phyloP scores from a whole-genome alignment of 2,329 filamentous ascomycete species.

The Fusarium coicis region DNA sequence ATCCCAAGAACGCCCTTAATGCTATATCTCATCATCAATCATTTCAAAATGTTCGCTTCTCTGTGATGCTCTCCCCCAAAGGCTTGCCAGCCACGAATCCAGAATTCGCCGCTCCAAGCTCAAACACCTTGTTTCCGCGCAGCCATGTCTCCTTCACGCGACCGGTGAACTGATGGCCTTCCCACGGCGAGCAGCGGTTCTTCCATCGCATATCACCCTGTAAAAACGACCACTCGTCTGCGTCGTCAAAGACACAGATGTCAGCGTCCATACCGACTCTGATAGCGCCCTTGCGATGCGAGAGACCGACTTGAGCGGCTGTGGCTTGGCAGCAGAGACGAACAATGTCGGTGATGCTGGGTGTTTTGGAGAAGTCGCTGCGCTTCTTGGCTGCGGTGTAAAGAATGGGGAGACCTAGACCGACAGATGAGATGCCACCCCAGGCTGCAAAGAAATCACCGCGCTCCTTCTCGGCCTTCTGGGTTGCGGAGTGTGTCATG shows the following conservation, averaged over 20 bases:
- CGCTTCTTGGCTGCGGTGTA: slow-evolving; percentile 79
- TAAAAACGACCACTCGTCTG: slow-evolving; percentile 78
- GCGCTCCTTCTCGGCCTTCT: slow-evolving; percentile 51
- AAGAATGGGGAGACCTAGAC: slow-evolving; percentile 89
- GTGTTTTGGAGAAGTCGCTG: slow-evolving; percentile 58
- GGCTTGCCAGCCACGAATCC: slow-evolving; percentile 63
- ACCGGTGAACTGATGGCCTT: slow-evolving; percentile 80
- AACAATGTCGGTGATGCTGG: slow-evolving; percentile 79
- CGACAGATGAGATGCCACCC: slow-evolving; percentile 96
- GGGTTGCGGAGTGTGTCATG: slow-evolving; percentile 51
- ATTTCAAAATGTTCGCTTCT: slow-evolving; percentile 59
- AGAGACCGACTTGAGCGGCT: slow-evolving; percentile 85
- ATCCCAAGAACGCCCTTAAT: slow-evolving; percentile 11
- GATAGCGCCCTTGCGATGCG: slow-evolving; percentile 80
- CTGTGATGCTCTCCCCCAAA: slow-evolving; percentile 66
- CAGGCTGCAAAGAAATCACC: slow-evolving; percentile 97
- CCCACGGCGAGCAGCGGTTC: slow-evolving; percentile 92
- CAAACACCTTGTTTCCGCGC: slow-evolving; percentile 79
- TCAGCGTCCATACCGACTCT: slow-evolving; percentile 88
- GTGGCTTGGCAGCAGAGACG: slow-evolving; percentile 88
- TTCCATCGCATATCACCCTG: slow-evolving; percentile 90
- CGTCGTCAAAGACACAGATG: slow-evolving; percentile 90
- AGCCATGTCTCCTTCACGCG: slow-evolving; percentile 89
- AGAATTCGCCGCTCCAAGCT: slow-evolving; percentile 64
- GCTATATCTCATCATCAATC: slow-evolving; percentile 10